Evolutionary conservation across 352 stramenopile genomes (phyloP).

Genomic region (Phytopythium montanum): DNA sequence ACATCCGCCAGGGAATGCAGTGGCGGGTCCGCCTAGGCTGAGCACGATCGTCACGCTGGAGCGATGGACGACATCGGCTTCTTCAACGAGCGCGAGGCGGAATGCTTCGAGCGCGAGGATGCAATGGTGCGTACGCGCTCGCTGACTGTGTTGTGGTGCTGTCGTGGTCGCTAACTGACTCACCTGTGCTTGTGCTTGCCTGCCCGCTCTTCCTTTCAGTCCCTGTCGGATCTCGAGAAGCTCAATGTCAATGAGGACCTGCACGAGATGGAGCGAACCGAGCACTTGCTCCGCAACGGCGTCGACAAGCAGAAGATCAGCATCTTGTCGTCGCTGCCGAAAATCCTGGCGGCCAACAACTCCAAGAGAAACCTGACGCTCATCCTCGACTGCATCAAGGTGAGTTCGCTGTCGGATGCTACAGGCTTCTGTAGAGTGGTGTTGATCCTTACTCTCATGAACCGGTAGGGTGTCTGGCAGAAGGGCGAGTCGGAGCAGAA

Average conservation of each 20-base stretch:
- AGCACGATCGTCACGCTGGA: constrained; percentile 15
- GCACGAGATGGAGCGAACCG: constrained; percentile 70
- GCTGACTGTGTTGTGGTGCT: not conserved
- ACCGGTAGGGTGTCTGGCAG: constrained; percentile 50
- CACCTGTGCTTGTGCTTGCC: not conserved
- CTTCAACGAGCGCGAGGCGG: constrained; percentile 80
- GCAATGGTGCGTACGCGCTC: constrained; percentile 63
- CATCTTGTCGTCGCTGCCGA: constrained; percentile 60
- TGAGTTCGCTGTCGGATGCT: constrained; percentile 7
- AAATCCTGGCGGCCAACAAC: constrained; percentile 70
- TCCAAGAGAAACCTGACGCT: constrained; percentile 62
- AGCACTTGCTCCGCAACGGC: constrained; percentile 72
- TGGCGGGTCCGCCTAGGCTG: constrained; percentile 11
- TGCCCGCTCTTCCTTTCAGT: constrained; percentile 24
- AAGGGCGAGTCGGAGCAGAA: constrained; percentile 56
- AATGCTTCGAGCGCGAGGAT: constrained; percentile 83
- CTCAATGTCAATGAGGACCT: constrained; percentile 85
- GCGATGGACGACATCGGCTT: constrained; percentile 80
- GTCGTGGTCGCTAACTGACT: not conserved
- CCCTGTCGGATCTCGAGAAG: constrained; percentile 78
- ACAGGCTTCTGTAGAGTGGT: constrained; percentile 1
- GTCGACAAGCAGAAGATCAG: constrained; percentile 83
- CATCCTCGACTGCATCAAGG: constrained; percentile 76
- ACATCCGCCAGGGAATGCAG: constrained; percentile 37
- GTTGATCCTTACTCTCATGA: not conserved